These are phyloP conservation scores for Primulina huaijiensis DNA, from an alignment of 257 asterid genomes.

Conservation along the genomic window DNA sequence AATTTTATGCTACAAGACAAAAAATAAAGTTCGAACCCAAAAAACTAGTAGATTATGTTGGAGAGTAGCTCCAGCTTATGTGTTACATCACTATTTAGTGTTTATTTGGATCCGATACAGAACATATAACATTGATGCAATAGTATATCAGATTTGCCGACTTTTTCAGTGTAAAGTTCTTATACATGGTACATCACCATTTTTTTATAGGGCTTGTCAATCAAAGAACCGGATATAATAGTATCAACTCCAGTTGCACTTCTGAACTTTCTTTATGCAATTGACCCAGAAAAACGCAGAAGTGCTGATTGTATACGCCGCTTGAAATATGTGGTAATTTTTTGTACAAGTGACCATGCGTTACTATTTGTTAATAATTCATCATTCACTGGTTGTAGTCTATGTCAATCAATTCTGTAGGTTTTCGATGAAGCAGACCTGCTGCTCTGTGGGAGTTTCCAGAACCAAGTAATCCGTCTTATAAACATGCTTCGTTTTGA, in stretches of 20 bases:
- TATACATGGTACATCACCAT: constrained; percentile 25
- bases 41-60: neutral
- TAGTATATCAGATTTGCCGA: neutral
- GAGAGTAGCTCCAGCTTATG: neutral
- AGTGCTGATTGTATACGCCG: constrained; percentile 59
- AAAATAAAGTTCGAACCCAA: too few species aligned
- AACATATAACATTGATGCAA: neutral
- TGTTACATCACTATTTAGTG: neutral
- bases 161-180: constrained; percentile 6
- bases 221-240: constrained; percentile 70
- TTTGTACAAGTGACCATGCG: constrained; percentile 17
- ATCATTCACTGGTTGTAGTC: constrained; percentile 10
- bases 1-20: too few species aligned
- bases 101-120: neutral
- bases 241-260: constrained; percentile 95
- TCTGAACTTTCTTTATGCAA: constrained; percentile 72
- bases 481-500: constrained; percentile 89
- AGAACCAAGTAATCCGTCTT: constrained; percentile 87
- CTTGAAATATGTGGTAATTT: constrained; percentile 78
- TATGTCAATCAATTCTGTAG: constrained; percentile 35
- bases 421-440: constrained; percentile 98
- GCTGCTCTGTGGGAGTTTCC: constrained; percentile 91
- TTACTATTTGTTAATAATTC: neutral
- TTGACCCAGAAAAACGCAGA: constrained; percentile 52
- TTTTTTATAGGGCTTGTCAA: constrained; percentile 71